phyloP scores from a whole-genome alignment of 495 filamentous ascomycete species.

The Lepidopterella palustris region DNA sequence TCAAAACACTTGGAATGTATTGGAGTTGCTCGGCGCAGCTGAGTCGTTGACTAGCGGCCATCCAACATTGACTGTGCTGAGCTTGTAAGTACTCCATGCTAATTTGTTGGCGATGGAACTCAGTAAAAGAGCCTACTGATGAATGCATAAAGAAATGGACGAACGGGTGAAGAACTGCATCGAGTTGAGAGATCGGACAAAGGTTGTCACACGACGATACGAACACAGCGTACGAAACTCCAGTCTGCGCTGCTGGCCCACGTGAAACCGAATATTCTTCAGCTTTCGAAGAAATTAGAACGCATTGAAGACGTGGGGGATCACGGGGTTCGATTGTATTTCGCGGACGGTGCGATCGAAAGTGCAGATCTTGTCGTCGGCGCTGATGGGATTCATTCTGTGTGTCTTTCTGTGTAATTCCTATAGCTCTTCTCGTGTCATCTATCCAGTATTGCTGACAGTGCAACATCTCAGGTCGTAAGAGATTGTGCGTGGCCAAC shows the following conservation, averaged over 20 bases:
- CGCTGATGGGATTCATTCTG: slow-evolving; percentile 49
- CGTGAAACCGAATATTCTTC: background rate
- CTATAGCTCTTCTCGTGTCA: too few species aligned
- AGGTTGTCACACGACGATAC: too few species aligned
- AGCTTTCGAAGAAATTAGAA: background rate
- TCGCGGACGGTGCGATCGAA: slow-evolving; percentile 35
- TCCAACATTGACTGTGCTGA: too few species aligned
- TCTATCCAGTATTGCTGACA: slow-evolving; percentile 23
- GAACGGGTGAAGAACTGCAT: too few species aligned
- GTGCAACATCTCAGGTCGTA: background rate
- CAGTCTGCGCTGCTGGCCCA: background rate
- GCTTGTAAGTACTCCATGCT: too few species aligned
- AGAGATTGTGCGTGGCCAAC: background rate
- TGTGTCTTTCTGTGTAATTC: slow-evolving; percentile 29
- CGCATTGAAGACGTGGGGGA: background rate
- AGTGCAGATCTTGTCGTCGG: slow-evolving; percentile 46
- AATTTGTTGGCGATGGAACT: too few species aligned
- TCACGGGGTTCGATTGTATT: slow-evolving; percentile 31
- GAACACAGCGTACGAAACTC: too few species aligned
- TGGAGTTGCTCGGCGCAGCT: slow-evolving; percentile 44
- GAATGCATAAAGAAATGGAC: too few species aligned
- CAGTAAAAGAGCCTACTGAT: too few species aligned
- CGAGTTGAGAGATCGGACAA: too few species aligned
- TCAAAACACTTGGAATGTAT: slow-evolving; percentile 37
- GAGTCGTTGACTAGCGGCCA: too few species aligned